Percentiles rank a stretch among this genome's conserved stretches.
Conservation (phyloP, 2,329 filamentous ascomycete species). For the Monosporascus sp. region DNA sequence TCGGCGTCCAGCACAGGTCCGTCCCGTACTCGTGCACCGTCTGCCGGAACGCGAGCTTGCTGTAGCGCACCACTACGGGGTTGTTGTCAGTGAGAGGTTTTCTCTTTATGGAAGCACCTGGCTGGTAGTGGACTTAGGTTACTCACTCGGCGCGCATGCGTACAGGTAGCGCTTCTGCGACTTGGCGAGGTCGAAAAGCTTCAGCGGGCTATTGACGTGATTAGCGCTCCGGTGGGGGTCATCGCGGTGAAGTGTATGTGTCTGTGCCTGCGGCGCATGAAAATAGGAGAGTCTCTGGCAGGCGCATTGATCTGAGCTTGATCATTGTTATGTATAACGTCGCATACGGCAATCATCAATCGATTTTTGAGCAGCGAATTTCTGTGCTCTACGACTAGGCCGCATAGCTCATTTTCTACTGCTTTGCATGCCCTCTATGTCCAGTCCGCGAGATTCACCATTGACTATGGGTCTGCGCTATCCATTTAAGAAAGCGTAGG, state of each 20-base stretch:
- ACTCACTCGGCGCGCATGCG: constrained; percentile 46
- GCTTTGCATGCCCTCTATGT: too few relatives aligned
- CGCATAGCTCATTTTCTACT: too few relatives aligned
- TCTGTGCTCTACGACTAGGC: too few relatives aligned
- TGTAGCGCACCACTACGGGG: constrained; percentile 22
- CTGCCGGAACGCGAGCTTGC: constrained; percentile 59
- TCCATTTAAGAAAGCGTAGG: too few relatives aligned
- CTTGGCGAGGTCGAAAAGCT: constrained; percentile 37
- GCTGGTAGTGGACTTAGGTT: constrained; percentile 24
- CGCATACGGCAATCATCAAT: too few relatives aligned
- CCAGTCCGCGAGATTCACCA: too few relatives aligned
- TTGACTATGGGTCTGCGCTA: too few relatives aligned
- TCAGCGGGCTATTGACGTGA: constrained; percentile 29
- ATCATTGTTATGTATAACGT: too few relatives aligned
- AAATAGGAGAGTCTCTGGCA: not conserved
- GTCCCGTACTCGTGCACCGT: constrained; percentile 60
- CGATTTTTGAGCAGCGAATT: too few relatives aligned
- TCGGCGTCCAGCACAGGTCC: constrained; percentile 66
- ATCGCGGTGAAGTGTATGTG: not conserved
- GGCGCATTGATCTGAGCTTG: not conserved
- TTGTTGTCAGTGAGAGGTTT: constrained; percentile 4
- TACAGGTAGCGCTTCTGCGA: constrained; percentile 35
- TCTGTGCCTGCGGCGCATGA: not conserved
- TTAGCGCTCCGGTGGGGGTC: not conserved
- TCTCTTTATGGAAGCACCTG: not conserved